phyloP scores from a whole-genome alignment of 371 early-diverging fungal genomes.

The Syncephalis fuscata region DNA sequence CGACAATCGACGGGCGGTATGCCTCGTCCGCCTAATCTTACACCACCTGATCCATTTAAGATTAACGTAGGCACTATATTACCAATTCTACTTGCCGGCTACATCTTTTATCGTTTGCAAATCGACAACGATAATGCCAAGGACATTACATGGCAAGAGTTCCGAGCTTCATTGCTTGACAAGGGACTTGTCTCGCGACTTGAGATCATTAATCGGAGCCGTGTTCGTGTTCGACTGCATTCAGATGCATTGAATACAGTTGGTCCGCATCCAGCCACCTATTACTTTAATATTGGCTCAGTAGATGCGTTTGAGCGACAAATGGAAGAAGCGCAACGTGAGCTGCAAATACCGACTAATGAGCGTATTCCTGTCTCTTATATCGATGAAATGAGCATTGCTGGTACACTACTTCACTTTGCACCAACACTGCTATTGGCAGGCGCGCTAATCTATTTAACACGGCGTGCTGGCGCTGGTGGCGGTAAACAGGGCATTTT shows the following conservation, averaged over 20 bases:
- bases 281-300: slow-evolving; percentile 80
- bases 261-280: slow-evolving; percentile 25
- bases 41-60: slow-evolving; percentile 16
- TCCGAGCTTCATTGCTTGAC: slow-evolving; percentile 70
- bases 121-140: slow-evolving; percentile 25
- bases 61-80: slow-evolving; percentile 25
- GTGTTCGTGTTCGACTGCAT: slow-evolving; percentile 65
- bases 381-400: slow-evolving; percentile 53
- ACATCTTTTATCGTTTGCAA: slow-evolving; percentile 29
- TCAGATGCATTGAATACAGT: slow-evolving; percentile 26
- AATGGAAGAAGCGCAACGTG: slow-evolving; percentile 77
- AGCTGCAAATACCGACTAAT: slow-evolving; percentile 73
- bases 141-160: slow-evolving; percentile 87
- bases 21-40: neutral
- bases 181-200: slow-evolving; percentile 84
- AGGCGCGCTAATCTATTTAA: slow-evolving; percentile 74
- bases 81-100: slow-evolving; percentile 27
- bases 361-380: slow-evolving; percentile 86
- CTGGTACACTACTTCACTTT: slow-evolving; percentile 61
- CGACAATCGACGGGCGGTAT: neutral
- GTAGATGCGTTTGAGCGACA: slow-evolving; percentile 87
- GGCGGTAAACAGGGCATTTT: slow-evolving; percentile 75
- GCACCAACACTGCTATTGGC: slow-evolving; percentile 85
- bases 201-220: slow-evolving; percentile 66
- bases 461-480: slow-evolving; percentile 55